A percentile compares a stretch with the other conserved stretches of the same genome.
Conservation (phyloP, 75 land plant genomes). For the Larix kaempferi region DNA sequence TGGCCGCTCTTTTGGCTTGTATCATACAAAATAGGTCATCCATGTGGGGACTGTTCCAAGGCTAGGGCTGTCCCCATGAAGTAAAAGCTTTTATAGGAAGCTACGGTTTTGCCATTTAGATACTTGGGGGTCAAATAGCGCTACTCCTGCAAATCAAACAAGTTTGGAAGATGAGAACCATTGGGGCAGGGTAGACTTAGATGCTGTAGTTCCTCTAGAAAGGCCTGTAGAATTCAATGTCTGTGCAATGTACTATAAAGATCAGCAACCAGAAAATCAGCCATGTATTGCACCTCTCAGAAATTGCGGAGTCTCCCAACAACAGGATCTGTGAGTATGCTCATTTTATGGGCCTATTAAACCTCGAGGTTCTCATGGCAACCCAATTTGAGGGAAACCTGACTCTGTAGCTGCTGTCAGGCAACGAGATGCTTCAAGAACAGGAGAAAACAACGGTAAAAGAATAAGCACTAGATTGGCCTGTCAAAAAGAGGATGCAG, state of each 20-base stretch:
- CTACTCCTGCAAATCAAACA: slow-evolving; percentile 69
- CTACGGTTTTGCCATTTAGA: slow-evolving; percentile 72
- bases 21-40: no score
- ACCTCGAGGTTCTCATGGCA: slow-evolving; percentile 74
- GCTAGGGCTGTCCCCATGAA: no score
- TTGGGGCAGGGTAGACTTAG: slow-evolving; percentile 86
- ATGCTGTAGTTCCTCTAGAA: slow-evolving; percentile 78
- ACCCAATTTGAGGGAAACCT: slow-evolving; percentile 24
- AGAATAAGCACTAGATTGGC: neutral
- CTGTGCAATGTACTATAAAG: slow-evolving; percentile 54
- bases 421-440: slow-evolving; percentile 2
- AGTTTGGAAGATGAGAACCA: slow-evolving; percentile 79
- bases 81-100: slow-evolving; percentile 45
- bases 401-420: neutral
- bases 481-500: slow-evolving; percentile 3
- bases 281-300: slow-evolving; percentile 78
- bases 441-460: slow-evolving; percentile 7
- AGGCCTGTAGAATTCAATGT: slow-evolving; percentile 73
- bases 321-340: slow-evolving; percentile 69
- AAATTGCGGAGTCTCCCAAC: slow-evolving; percentile 81
- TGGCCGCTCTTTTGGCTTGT: no score
- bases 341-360: slow-evolving; percentile 87
- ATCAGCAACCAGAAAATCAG: slow-evolving; percentile 48
- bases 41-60: no score
- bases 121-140: slow-evolving; percentile 66